Evolutionary conservation across 2,329 filamentous ascomycete genomes (phyloP).

Genomic region (Aspergillus phoenicis): DNA sequence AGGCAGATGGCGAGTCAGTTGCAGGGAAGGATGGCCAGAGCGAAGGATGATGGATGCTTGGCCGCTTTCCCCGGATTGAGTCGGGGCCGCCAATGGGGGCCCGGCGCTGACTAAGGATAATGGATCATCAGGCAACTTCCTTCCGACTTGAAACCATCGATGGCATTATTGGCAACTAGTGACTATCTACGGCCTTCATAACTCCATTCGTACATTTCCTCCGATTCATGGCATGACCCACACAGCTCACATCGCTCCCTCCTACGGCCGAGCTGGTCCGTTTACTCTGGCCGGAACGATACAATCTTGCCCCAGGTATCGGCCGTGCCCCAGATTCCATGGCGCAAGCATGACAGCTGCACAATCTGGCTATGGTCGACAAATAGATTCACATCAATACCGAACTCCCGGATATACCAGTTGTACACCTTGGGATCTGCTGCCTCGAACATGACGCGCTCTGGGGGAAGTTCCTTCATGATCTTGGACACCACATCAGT

Average conservation of each 20-base stretch:
- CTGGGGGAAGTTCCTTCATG: conserved; percentile 53
- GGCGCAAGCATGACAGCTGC: conserved; percentile 55
- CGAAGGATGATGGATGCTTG: not conserved
- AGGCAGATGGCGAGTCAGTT: not conserved
- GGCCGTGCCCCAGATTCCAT: conserved; percentile 59
- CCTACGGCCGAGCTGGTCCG: not conserved
- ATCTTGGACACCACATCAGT: conserved; percentile 59
- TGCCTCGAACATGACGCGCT: conserved; percentile 62
- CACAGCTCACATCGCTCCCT: not conserved
- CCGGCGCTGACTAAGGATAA: not conserved
- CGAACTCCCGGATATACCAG: conserved; percentile 61
- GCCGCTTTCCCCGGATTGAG: conserved; percentile 5
- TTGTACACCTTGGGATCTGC: conserved; percentile 60
- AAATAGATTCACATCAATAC: conserved; percentile 60
- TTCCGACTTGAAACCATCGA: too few species aligned
- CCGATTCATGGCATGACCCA: not conserved
- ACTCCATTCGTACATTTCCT: not conserved
- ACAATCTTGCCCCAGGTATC: conserved; percentile 60
- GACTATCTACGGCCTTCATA: not conserved
- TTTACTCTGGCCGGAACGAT: conserved; percentile 36
- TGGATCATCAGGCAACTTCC: too few species aligned
- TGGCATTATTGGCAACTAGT: not conserved
- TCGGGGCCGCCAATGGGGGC: not conserved
- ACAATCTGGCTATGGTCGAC: conserved; percentile 62
- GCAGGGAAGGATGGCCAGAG: not conserved